Evolutionary conservation across 495 filamentous ascomycete species (phyloP).

Genomic region (Penicillium samsonianum): DNA sequence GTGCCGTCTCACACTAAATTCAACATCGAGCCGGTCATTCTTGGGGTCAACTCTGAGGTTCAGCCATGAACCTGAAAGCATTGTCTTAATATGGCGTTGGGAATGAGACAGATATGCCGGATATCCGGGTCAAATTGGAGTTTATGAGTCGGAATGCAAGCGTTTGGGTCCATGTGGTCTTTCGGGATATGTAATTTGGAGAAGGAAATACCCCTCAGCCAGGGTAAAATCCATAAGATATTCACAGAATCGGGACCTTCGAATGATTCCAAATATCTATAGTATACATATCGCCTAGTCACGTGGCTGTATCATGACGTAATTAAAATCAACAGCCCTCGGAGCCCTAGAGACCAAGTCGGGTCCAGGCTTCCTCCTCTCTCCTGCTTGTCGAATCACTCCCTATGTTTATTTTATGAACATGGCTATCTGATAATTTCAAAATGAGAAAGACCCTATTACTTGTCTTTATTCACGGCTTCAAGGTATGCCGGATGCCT

Average conservation of each 20-base stretch:
- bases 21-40: neutral
- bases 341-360: neutral
- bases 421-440: neutral
- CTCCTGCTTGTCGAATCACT: neutral
- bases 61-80: neutral
- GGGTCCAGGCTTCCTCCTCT: neutral
- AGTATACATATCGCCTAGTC: neutral
- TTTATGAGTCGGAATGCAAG: slow-evolving; percentile 2
- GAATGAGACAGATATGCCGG: neutral
- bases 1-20: slow-evolving; percentile 20
- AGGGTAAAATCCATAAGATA: neutral
- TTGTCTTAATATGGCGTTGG: slow-evolving; percentile 6
- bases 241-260: neutral
- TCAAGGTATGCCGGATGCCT: slow-evolving; percentile 67
- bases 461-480: slow-evolving; percentile 93
- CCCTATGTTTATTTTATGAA: neutral
- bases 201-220: too few relatives aligned
- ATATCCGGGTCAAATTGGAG: slow-evolving; percentile 8
- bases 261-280: neutral
- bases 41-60: neutral
- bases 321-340: slow-evolving; percentile 5
- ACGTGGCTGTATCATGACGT: slow-evolving; percentile 3
- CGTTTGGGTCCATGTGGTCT: neutral
- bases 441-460: slow-evolving; percentile 86
- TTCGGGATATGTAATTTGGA: slow-evolving; percentile 3